Percentiles rank a stretch among this genome's conserved stretches.
Conservation (phyloP, 768 basidiomycete species). For the Trametes elegans region DNA sequence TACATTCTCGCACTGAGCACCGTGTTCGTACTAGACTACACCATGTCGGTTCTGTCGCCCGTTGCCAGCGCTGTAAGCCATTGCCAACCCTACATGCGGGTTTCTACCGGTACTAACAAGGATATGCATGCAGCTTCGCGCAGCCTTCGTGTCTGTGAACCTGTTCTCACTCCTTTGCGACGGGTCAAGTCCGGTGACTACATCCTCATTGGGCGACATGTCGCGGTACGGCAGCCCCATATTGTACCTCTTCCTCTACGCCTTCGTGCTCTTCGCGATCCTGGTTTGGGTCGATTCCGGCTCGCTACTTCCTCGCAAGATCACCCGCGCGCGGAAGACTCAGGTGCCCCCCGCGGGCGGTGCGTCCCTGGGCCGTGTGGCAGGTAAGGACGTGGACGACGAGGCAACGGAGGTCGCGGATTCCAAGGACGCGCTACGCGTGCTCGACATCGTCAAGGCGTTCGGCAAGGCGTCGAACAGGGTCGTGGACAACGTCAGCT, state of each 20-base stretch:
- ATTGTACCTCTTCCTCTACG: slow-evolving; percentile 63
- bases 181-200: slow-evolving; percentile 45
- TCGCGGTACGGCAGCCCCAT: slow-evolving; percentile 73
- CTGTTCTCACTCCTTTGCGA: slow-evolving; percentile 73
- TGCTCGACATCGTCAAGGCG: slow-evolving; percentile 60
- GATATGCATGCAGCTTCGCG: slow-evolving; percentile 48
- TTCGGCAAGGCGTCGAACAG: slow-evolving; percentile 42
- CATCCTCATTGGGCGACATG: slow-evolving; percentile 50
- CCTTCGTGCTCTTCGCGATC: slow-evolving; percentile 54
- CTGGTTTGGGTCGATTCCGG: slow-evolving; percentile 77
- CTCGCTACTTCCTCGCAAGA: slow-evolving; percentile 41
- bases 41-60: slow-evolving; percentile 64
- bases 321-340: slow-evolving; percentile 23
- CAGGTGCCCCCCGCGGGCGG: background rate
- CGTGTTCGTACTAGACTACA: slow-evolving; percentile 46
- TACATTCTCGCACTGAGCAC: too few relatives aligned
- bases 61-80: slow-evolving; percentile 63
- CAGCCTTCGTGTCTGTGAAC: slow-evolving; percentile 74
- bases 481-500: slow-evolving; percentile 73
- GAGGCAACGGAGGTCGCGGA: slow-evolving; percentile 49
- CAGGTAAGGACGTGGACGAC: slow-evolving; percentile 46
- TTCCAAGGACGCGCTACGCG: slow-evolving; percentile 58
- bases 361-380: background rate
- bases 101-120: background rate
- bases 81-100: background rate